phyloP scores from a whole-genome alignment of 108 stramenopile genomes.

The Seminavis robusta region DNA sequence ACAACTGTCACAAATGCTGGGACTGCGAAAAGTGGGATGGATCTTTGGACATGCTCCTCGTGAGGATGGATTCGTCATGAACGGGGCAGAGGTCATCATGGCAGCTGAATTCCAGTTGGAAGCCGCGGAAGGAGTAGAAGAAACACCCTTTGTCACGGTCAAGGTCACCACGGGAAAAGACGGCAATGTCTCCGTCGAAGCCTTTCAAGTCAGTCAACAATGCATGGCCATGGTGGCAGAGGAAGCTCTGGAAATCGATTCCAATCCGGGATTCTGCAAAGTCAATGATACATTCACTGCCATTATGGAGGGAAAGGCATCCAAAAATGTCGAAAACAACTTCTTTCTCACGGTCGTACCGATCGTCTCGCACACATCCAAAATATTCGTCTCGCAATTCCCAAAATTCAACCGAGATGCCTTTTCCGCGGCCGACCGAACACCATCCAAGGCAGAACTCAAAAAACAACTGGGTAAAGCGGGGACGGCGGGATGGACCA shows the following conservation, averaged over 20 bases:
- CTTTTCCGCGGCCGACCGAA: conserved; percentile 59
- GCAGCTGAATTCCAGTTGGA: conserved; percentile 94
- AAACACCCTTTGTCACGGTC: conserved; percentile 94
- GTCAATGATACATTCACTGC: conserved; percentile 97
- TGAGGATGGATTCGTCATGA: conserved; percentile 89
- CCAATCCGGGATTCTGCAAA: conserved; percentile 80
- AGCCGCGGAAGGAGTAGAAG: conserved; percentile 91
- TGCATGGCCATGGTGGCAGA: conserved; percentile 99
- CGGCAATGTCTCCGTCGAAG: conserved; percentile 84
- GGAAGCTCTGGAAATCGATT: conserved; percentile 77
- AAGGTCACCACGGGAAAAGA: conserved; percentile 78
- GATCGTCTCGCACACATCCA: conserved; percentile 88
- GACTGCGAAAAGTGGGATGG: conserved; percentile 91
- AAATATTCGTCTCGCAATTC: conserved; percentile 79
- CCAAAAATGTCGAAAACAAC: conserved; percentile 90
- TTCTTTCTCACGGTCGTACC: conserved; percentile 95
- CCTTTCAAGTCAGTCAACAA: conserved; percentile 92
- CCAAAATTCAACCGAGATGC: conserved; percentile 86
- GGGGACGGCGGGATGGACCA: conserved; percentile 86
- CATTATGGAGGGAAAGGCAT: conserved; percentile 93
- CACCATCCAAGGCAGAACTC: conserved; percentile 79
- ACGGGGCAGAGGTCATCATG: conserved; percentile 88
- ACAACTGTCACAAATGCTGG: conserved; percentile 66
- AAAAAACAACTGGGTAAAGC: conserved; percentile 83
- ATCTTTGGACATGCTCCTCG: conserved; percentile 94